A percentile compares a stretch with the other conserved stretches of the same genome.
phyloP scores from a whole-genome alignment of 2,329 filamentous ascomycete species.

The Colletotrichum zoysiae region DNA sequence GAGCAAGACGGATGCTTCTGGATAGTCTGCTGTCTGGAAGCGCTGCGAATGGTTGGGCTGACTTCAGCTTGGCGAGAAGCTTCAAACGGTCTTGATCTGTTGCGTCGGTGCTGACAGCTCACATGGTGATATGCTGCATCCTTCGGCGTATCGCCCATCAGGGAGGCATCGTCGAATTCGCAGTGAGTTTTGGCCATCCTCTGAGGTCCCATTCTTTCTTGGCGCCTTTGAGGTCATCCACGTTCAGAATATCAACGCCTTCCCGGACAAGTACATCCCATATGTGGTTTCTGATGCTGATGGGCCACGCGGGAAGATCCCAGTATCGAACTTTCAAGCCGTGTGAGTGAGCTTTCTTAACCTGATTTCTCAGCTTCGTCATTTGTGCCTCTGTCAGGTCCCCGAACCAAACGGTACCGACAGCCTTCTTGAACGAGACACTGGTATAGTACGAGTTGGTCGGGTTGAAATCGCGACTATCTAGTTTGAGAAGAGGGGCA shows the following conservation, averaged over 20 bases:
- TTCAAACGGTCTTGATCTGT: background rate
- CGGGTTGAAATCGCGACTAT: conserved; percentile 55
- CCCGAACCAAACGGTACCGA: conserved; percentile 64
- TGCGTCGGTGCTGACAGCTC: background rate
- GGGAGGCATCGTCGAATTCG: conserved; percentile 14
- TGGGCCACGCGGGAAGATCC: conserved; percentile 70
- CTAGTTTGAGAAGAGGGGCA: conserved; percentile 66
- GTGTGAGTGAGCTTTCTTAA: conserved; percentile 62
- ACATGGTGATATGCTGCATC: background rate
- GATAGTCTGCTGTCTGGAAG: background rate
- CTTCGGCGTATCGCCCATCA: background rate
- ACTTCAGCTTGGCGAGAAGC: background rate
- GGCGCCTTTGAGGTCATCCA: conserved; percentile 67
- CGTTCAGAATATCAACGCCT: conserved; percentile 71
- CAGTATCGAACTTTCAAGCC: conserved; percentile 72
- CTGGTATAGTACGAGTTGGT: conserved; percentile 77
- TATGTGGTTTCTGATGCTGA: conserved; percentile 64
- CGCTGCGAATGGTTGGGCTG: too few relatives aligned
- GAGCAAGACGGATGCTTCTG: background rate
- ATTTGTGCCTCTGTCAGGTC: conserved; percentile 60
- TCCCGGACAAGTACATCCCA: conserved; percentile 69
- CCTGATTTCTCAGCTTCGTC: conserved; percentile 57
- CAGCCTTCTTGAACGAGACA: conserved; percentile 64
- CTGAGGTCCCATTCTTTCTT: conserved; percentile 53
- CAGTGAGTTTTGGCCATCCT: conserved; percentile 32